Conservation (phyloP, 352 stramenopile species). For the Pythium periplocum region DNA sequence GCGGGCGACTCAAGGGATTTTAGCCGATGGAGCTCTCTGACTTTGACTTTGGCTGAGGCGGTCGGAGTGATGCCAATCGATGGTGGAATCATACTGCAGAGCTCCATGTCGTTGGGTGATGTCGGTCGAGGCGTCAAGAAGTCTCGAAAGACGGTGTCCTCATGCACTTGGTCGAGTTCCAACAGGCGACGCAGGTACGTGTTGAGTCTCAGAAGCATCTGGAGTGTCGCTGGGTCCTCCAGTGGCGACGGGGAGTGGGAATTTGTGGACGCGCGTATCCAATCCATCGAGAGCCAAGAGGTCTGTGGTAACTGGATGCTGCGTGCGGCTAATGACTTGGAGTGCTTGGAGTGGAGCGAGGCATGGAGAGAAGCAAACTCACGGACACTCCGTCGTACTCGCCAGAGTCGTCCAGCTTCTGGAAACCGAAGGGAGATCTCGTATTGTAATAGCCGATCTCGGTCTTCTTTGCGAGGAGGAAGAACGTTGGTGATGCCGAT, state of each 20-base stretch:
- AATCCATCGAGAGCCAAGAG: conserved; percentile 28
- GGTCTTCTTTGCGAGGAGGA: not conserved
- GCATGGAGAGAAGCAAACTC: conserved; percentile 50
- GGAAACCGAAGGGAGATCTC: conserved; percentile 60
- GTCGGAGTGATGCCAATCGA: not conserved
- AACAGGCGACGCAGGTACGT: conserved; percentile 56
- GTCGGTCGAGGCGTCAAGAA: conserved; percentile 42
- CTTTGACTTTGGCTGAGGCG: not conserved
- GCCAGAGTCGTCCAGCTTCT: conserved; percentile 30
- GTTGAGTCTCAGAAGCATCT: conserved; percentile 46
- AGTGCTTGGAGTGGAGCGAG: conserved; percentile 21
- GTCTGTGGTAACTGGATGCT: conserved; percentile 40
- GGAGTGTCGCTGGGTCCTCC: conserved; percentile 23
- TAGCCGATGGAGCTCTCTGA: not conserved
- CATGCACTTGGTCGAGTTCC: conserved; percentile 44
- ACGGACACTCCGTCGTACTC: conserved; percentile 37
- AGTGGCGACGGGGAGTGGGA: not conserved
- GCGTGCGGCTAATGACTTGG: conserved; percentile 23
- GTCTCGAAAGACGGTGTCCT: conserved; percentile 28
- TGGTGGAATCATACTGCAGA: conserved; percentile 10
- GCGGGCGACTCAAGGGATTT: not conserved
- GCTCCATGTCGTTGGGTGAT: conserved; percentile 19
- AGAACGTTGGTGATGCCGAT: conserved; percentile 43
- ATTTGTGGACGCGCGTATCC: conserved; percentile 1
- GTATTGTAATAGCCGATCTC: conserved; percentile 16